phyloP scores from a whole-genome alignment of 2,329 filamentous ascomycete species.

The Xylaria sp. region DNA sequence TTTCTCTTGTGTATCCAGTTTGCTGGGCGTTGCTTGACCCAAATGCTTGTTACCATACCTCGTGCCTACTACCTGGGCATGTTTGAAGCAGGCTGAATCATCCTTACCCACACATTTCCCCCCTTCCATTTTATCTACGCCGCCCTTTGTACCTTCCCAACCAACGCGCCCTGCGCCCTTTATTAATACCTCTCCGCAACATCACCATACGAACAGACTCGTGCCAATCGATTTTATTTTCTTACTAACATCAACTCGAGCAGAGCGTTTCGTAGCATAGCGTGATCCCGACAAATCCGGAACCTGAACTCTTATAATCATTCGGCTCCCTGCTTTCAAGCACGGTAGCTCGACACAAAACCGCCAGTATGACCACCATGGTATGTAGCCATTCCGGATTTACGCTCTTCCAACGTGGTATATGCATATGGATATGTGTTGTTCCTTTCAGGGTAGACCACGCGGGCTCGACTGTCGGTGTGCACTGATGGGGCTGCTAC shows the following conservation, averaged over 20 bases:
- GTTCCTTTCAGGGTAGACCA: background rate
- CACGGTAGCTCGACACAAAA: constrained; percentile 23
- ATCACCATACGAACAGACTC: background rate
- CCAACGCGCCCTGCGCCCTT: background rate
- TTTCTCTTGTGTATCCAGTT: background rate
- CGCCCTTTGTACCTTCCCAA: background rate
- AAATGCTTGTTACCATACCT: background rate
- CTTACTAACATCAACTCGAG: constrained; percentile 4
- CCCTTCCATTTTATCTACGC: background rate
- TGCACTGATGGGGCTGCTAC: constrained; percentile 10
- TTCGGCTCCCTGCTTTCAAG: constrained; percentile 4
- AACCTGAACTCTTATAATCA: background rate
- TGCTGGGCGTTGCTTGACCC: background rate
- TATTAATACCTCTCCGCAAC: background rate
- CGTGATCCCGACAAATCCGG: constrained; percentile 2
- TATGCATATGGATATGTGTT: background rate
- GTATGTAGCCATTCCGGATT: constrained; percentile 28
- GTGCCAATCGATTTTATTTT: background rate
- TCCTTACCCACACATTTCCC: background rate
- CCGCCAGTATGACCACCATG: constrained; percentile 40
- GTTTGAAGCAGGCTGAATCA: background rate
- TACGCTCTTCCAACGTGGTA: background rate
- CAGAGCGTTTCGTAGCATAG: constrained; percentile 4
- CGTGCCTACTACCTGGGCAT: background rate
- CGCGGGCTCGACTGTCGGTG: constrained; percentile 22